These are phyloP conservation scores for Actinidia chinensis DNA, from an alignment of 179 eudicot genomes.

Conservation along the genomic window DNA sequence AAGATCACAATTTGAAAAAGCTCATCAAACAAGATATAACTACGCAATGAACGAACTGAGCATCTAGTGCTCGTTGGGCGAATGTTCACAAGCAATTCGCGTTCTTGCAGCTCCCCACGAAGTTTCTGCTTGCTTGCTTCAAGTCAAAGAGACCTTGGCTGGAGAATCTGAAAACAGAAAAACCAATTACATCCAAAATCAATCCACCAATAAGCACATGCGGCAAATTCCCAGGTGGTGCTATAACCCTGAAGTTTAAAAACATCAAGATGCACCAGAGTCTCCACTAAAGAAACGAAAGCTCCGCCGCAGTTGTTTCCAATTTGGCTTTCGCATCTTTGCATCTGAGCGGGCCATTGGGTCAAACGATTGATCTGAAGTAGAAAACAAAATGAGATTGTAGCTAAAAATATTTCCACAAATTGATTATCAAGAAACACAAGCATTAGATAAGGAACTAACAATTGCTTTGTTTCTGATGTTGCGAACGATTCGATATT, in stretches of 20 bases:
- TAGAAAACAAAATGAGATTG: constrained; percentile 17
- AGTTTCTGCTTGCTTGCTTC: constrained; percentile 85
- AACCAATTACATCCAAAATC: background rate
- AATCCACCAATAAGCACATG: background rate
- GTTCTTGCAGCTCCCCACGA: constrained; percentile 71
- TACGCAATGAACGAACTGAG: constrained; percentile 59
- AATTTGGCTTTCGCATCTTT: constrained; percentile 84
- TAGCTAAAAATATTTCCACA: background rate
- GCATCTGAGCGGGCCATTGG: constrained; percentile 90
- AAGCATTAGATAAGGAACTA: constrained; percentile 28
- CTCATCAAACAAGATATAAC: background rate
- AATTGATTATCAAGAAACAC: background rate
- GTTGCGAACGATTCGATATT: constrained; percentile 95
- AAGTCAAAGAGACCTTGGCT: constrained; percentile 82
- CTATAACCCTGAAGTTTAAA: constrained; percentile 87
- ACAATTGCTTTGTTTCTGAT: constrained; percentile 98
- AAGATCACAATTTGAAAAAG: background rate
- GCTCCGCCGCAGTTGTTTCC: constrained; percentile 95
- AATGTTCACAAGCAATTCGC: constrained; percentile 67
- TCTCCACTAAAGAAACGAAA: constrained; percentile 84
- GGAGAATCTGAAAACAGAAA: constrained; percentile 53
- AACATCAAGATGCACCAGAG: constrained; percentile 56
- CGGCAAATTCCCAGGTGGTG: background rate
- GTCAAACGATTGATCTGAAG: constrained; percentile 87
- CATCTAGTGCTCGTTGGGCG: constrained; percentile 75